Conservation (phyloP, 371 early-diverging fungal genomes). For the Mortierella sp. region DNA sequence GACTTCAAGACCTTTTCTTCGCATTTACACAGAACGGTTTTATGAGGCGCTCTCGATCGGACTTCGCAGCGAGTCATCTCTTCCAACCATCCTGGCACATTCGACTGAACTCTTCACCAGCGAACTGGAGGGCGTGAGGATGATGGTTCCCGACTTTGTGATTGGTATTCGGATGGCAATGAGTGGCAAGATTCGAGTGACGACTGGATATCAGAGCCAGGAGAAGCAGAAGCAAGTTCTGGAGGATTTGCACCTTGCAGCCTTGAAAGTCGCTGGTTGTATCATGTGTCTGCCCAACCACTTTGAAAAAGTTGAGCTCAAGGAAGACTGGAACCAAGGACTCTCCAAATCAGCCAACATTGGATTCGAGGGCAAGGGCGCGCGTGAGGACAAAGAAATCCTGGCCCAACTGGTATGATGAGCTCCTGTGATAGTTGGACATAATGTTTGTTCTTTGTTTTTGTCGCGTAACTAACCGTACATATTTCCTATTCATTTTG, state of each 20-base stretch:
- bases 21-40: constrained; percentile 79
- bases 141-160: constrained; percentile 82
- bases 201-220: constrained; percentile 39
- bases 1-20: constrained; percentile 62
- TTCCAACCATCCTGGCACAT: constrained; percentile 77
- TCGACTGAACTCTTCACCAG: constrained; percentile 74
- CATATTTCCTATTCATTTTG: neutral
- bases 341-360: constrained; percentile 63
- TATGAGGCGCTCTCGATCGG: constrained; percentile 77
- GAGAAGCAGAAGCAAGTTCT: constrained; percentile 62
- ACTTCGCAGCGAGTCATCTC: constrained; percentile 69
- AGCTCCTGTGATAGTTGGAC: no score
- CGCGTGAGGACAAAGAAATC: constrained; percentile 68
- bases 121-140: constrained; percentile 78
- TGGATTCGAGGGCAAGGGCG: constrained; percentile 44
- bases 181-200: constrained; percentile 64
- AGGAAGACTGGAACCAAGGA: constrained; percentile 66
- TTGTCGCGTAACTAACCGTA: neutral
- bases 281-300: constrained; percentile 83
- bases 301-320: constrained; percentile 73
- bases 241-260: constrained; percentile 77
- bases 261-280: constrained; percentile 74
- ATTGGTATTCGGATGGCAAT: constrained; percentile 76
- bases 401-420: constrained; percentile 65
- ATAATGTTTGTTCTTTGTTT: neutral